Conservation (phyloP, 768 basidiomycete species). For the Leccinum disarticulatum region DNA sequence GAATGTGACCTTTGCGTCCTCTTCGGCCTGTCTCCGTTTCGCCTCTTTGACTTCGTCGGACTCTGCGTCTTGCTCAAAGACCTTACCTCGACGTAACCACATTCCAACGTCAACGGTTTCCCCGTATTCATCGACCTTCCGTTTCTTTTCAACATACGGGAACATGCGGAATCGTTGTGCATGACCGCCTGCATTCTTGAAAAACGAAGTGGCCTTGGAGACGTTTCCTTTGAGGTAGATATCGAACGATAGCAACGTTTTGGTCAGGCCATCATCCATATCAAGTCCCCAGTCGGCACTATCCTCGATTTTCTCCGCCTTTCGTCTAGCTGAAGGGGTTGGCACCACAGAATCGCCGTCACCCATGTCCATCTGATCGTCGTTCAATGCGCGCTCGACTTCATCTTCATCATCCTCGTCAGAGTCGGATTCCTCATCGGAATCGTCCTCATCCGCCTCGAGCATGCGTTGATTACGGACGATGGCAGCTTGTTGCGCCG, state of each 20-base stretch:
- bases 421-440: slow-evolving; percentile 64
- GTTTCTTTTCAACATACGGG: slow-evolving; percentile 90
- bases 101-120: slow-evolving; percentile 93
- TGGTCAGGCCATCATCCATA: slow-evolving; percentile 71
- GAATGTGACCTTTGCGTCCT: slow-evolving; percentile 65
- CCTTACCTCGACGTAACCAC: slow-evolving; percentile 92
- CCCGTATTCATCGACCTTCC: slow-evolving; percentile 93
- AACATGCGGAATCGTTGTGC: slow-evolving; percentile 93
- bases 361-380: slow-evolving; percentile 46
- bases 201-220: slow-evolving; percentile 81
- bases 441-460: slow-evolving; percentile 92
- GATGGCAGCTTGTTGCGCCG: slow-evolving; percentile 80
- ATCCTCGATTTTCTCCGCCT: slow-evolving; percentile 49
- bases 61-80: slow-evolving; percentile 87
- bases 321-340: slow-evolving; percentile 36
- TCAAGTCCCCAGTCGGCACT: slow-evolving; percentile 70
- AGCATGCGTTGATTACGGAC: slow-evolving; percentile 84
- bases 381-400: slow-evolving; percentile 50
- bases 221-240: slow-evolving; percentile 98
- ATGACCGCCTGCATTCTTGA: slow-evolving; percentile 72
- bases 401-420: slow-evolving; percentile 65
- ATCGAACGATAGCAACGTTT: slow-evolving; percentile 84
- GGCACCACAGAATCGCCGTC: slow-evolving; percentile 32
- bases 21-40: slow-evolving; percentile 64
- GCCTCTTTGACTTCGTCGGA: slow-evolving; percentile 76